Base-by-base conservation (phyloP, 2,329 filamentous ascomycete species). In the Aspergillus thermomutatus region DNA sequence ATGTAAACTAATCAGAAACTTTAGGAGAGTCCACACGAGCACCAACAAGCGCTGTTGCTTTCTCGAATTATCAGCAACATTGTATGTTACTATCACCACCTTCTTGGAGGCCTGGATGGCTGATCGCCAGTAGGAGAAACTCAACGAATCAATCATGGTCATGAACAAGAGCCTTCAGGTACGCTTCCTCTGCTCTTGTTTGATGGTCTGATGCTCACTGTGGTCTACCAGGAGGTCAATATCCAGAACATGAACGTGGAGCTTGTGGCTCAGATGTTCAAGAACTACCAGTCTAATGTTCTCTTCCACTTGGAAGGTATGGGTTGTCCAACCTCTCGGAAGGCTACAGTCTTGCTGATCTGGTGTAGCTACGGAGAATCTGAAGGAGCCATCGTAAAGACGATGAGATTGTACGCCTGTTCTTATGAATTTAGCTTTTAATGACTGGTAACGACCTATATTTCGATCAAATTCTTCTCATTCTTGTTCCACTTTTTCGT, bases 171-270 rank as follows among this genome's bases (percentile, higher is more conserved):
- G 86, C 50, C 86, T 99, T 1, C 90, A 96, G 76, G 91, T 92
- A 75, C 21, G 37, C 23, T 17, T 3, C 8, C 19, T 3, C 14
- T 52, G 26, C 1, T 6, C 14, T 27, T 48, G n/a, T 27, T 51
- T 49, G 41, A 21, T 23, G 25, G 5, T 9, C n/a, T n/a, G 10
- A 23, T 27, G 14, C 10, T 41, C 23, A 27, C 19, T 50, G 17
- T n/a, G 7, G 3, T 45, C 21, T 5, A 8, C 55, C 66, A 96
- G 90, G 93, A 97, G 65, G 97, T 97, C 82, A 97, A 97, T 70
- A 88, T 97, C 55, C 90, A 96, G 69, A 99, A 97, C 74, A 97
- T 97, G 92, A 96, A 99, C 71, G 91, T 97, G 37, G 94, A 97
- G 77, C 83, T 97, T 2, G 94, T 97, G 4, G 92, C 93, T 0